Conservation (phyloP, 116 monocot species). For the Trichopus zeylanicus region DNA sequence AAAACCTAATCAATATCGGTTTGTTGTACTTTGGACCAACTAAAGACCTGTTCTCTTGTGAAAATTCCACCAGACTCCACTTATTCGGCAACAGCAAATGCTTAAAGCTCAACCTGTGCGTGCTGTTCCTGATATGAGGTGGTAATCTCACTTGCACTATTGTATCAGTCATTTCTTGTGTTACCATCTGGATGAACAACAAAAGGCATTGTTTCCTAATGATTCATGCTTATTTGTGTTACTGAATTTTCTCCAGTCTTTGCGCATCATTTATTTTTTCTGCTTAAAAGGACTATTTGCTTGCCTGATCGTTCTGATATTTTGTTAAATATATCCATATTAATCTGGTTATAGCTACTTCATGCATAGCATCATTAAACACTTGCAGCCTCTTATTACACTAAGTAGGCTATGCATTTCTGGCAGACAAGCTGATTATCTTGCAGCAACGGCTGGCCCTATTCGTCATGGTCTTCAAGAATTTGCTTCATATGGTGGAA, state of each 20-base stretch:
- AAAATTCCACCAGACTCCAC: conserved; percentile 30
- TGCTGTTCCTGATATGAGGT: conserved; percentile 73
- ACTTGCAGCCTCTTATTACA: conserved; percentile 13
- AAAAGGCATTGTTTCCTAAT: not conserved
- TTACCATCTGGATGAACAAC: not conserved
- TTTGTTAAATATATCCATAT: not conserved
- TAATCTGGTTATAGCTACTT: not conserved
- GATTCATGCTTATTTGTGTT: not conserved
- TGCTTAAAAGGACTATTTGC: not conserved
- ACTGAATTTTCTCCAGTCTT: not conserved
- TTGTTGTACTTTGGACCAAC: not conserved
- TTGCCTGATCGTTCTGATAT: not conserved
- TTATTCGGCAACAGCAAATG: conserved; percentile 83
- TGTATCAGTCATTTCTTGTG: not conserved
- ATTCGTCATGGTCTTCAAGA: conserved; percentile 56
- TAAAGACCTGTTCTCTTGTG: conserved; percentile 2
- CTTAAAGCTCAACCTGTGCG: conserved; percentile 64
- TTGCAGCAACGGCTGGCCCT: conserved; percentile 66
- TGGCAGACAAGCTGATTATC: conserved; percentile 98
- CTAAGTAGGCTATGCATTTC: conserved; percentile 81
- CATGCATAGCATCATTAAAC: conserved; percentile 9
- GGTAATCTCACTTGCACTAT: not conserved
- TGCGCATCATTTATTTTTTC: not conserved
- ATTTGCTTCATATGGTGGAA: conserved; percentile 56
- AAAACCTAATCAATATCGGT: too few species aligned